A percentile compares a stretch with the other conserved stretches of the same genome.
Conservation (phyloP, 306 rosid genomes). For the Lathyrus oleraceus region DNA sequence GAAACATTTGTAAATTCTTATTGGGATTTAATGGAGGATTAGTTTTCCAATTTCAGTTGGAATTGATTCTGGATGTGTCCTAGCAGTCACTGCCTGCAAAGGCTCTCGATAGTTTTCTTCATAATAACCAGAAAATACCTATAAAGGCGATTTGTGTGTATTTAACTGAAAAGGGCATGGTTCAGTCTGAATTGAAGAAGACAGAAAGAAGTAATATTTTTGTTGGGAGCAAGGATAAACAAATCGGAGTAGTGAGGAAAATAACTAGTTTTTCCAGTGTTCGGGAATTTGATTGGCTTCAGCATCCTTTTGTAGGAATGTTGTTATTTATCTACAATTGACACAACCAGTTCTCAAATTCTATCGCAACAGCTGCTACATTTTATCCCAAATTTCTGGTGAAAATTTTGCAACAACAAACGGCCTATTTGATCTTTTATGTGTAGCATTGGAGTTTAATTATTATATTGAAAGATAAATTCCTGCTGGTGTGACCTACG, state of each 20-base stretch:
- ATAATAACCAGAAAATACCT: slow-evolving; percentile 17
- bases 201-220: not conserved
- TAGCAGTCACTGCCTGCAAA: not conserved
- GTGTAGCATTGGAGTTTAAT: not conserved
- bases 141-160: not conserved
- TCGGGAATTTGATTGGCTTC: slow-evolving; percentile 2
- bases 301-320: slow-evolving; percentile 12
- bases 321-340: slow-evolving; percentile 22
- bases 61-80: slow-evolving; percentile 21
- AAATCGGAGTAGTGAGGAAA: slow-evolving; percentile 17
- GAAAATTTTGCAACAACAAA: slow-evolving; percentile 2
- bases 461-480: slow-evolving; percentile 21
- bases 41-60: slow-evolving; percentile 1
- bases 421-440: not conserved
- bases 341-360: slow-evolving; percentile 5
- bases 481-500: slow-evolving; percentile 1
- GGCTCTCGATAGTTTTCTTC: slow-evolving; percentile 15
- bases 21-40: slow-evolving; percentile 3
- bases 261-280: slow-evolving; percentile 15
- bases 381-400: not conserved
- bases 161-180: slow-evolving; percentile 11
- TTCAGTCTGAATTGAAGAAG: slow-evolving; percentile 13
- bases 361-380: not conserved
- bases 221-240: slow-evolving; percentile 15
- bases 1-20: slow-evolving; percentile 10